Conservation (phyloP, 371 early-diverging fungal genomes). For the Vavraia culicis region DNA sequence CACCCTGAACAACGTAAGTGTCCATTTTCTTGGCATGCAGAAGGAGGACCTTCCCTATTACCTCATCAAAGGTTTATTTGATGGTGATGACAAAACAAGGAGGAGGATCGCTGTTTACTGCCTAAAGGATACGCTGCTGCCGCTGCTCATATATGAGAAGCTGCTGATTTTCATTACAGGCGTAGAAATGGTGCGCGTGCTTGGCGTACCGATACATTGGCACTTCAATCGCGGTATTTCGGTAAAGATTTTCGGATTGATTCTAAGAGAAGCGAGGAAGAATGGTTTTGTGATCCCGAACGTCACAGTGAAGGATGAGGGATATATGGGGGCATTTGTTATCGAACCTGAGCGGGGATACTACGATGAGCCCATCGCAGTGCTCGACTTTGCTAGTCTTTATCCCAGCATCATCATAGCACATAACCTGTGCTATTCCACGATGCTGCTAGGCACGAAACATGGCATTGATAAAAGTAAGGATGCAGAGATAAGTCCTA, state of each 20-base stretch:
- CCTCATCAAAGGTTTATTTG: constrained; percentile 79
- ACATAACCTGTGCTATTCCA: constrained; percentile 94
- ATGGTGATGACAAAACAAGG: constrained; percentile 75
- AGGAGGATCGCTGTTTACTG: constrained; percentile 90
- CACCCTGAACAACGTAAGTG: constrained; percentile 81
- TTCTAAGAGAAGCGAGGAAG: constrained; percentile 64
- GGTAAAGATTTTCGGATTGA: constrained; percentile 82
- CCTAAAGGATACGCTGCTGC: constrained; percentile 87
- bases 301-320: constrained; percentile 60
- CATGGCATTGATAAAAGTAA: constrained; percentile 54
- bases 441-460: constrained; percentile 50
- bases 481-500: constrained; percentile 33
- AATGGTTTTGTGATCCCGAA: constrained; percentile 72
- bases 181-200: constrained; percentile 94
- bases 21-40: constrained; percentile 85
- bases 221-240: constrained; percentile 79
- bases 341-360: constrained; percentile 89
- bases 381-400: constrained; percentile 90
- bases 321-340: constrained; percentile 90
- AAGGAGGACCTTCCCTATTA: constrained; percentile 98
- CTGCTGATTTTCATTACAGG: constrained; percentile 87
- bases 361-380: constrained; percentile 80
- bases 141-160: constrained; percentile 75
- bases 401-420: constrained; percentile 99
- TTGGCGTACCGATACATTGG: constrained; percentile 75